Conservation (phyloP, 441 rosid species). For the Adansonia gregorii region DNA sequence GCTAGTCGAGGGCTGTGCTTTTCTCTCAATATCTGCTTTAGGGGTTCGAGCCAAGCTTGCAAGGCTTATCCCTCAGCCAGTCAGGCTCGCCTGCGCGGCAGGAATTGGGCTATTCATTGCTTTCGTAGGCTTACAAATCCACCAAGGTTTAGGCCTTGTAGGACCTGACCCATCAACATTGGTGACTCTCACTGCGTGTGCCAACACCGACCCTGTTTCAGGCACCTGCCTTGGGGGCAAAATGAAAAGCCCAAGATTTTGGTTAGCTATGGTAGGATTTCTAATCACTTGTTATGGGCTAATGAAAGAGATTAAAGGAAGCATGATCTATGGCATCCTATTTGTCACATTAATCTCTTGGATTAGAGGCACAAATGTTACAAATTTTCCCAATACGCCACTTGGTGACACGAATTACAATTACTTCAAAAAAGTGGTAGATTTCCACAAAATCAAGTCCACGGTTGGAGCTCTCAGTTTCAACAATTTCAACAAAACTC, state of each 20-base stretch:
- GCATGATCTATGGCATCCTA: slow-evolving; percentile 80
- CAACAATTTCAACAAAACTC: slow-evolving; percentile 48
- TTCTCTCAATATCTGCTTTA: slow-evolving; percentile 53
- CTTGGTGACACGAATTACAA: slow-evolving; percentile 60
- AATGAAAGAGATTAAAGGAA: slow-evolving; percentile 69
- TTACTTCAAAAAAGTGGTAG: slow-evolving; percentile 69
- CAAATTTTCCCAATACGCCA: slow-evolving; percentile 63
- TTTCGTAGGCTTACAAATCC: slow-evolving; percentile 72
- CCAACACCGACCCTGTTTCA: slow-evolving; percentile 46
- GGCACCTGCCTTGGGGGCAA: slow-evolving; percentile 66
- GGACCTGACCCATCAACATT: slow-evolving; percentile 82
- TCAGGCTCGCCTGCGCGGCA: slow-evolving; percentile 63
- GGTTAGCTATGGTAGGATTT: slow-evolving; percentile 73
- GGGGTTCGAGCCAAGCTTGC: slow-evolving; percentile 76
- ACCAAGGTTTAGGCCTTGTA: slow-evolving; percentile 77
- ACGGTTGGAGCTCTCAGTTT: slow-evolving; percentile 75
- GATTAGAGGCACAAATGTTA: slow-evolving; percentile 70
- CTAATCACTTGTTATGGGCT: slow-evolving; percentile 67
- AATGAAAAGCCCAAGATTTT: slow-evolving; percentile 79
- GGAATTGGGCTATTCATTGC: slow-evolving; percentile 89
- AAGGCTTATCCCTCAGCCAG: slow-evolving; percentile 62
- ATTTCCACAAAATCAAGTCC: slow-evolving; percentile 69
- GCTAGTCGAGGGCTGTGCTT: slow-evolving; percentile 64
- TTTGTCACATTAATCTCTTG: slow-evolving; percentile 76
- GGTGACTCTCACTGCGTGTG: slow-evolving; percentile 69